Base-by-base conservation (phyloP, 148 eudicot species). In the Polygonum aviculare region DNA sequence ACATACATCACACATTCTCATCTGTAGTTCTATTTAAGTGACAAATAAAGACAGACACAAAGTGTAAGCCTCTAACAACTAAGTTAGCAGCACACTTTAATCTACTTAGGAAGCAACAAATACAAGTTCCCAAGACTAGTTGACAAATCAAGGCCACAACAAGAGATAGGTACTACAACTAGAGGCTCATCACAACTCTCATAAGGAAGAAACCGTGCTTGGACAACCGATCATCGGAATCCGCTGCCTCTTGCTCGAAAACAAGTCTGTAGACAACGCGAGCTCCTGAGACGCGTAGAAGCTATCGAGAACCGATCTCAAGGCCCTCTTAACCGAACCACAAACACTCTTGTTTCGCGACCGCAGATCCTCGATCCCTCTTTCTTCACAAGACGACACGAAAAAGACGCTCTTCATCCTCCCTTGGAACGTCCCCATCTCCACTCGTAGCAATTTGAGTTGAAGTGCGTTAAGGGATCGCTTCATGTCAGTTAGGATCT, bases 361-460 rank as follows among this genome's bases (percentile, higher is more conserved):
- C 47, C 69, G 39, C 44, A 49, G 12, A 60, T 38, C 6, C 77
- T 73, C 16, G 75, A 77, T 39, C 69, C 77, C 9, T 31, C 69
- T 6, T 14, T 33, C 40, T 11, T 45, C 72, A 67, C 5, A 35
- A 50, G 69, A 12, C 14, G 84, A 80, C 74, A 90, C 78, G 33
- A 85, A 78, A 78, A 93, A 85, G 36, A 83, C 85, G 48, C 55
- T 81, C 75, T 86, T 91, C 74, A 93, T 82, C 62, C 94, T 77
- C 76, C 76, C 79, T 73, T 81, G 88, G 71, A 93, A 82, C 3
- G 91, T 90, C 21, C 94, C 91, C 21, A 93, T 77, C 82, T 91
- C 91, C 5, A 86, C 83, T 65, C 84, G 87, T 15, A 77, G 79
- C 0, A 90, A 71, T 38, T 77, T 81, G 18, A 93, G 78, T 14